These are phyloP conservation scores for Penicillium cinerascens DNA, from an alignment of 495 filamentous ascomycete genomes.

Conservation along the genomic window DNA sequence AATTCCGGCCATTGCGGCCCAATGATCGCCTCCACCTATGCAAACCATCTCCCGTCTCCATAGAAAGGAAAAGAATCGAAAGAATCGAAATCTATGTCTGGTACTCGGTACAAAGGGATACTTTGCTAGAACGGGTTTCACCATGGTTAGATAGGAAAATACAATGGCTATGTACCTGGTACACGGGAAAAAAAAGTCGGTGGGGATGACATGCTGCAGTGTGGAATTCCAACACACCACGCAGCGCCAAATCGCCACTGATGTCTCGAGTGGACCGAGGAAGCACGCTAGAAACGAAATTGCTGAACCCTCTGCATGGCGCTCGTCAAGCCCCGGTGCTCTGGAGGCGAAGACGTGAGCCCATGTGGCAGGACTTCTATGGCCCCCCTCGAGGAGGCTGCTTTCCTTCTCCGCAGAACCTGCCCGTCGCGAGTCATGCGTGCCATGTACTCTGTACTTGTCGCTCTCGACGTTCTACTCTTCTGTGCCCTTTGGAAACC, in stretches of 20 bases:
- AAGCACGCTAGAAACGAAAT: slow-evolving; percentile 3
- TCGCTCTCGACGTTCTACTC: neutral
- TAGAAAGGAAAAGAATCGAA: neutral
- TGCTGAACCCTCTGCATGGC: slow-evolving; percentile 3
- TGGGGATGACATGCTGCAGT: slow-evolving; percentile 22
- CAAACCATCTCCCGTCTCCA: neutral
- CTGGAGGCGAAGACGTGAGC: neutral
- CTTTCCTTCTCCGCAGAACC: slow-evolving; percentile 8
- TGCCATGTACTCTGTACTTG: slow-evolving; percentile 1
- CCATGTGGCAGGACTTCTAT: slow-evolving; percentile 22
- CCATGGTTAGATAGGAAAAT: neutral
- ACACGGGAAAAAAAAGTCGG: slow-evolving; percentile 24
- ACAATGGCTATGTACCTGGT: slow-evolving; percentile 23
- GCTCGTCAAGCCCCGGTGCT: neutral
- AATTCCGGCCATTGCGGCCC: slow-evolving; percentile 24
- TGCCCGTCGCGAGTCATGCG: neutral
- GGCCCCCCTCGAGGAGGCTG: slow-evolving; percentile 5
- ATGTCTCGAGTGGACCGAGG: slow-evolving; percentile 5
- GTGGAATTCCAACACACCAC: neutral
- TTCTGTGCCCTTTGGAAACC: too few species aligned
- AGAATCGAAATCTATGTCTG: neutral
- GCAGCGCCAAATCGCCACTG: slow-evolving; percentile 13
- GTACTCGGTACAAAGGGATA: neutral
- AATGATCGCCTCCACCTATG: slow-evolving; percentile 23
- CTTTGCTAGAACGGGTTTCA: neutral